Conservation (phyloP, 148 eudicot genomes). For the Beta vulgaris region DNA sequence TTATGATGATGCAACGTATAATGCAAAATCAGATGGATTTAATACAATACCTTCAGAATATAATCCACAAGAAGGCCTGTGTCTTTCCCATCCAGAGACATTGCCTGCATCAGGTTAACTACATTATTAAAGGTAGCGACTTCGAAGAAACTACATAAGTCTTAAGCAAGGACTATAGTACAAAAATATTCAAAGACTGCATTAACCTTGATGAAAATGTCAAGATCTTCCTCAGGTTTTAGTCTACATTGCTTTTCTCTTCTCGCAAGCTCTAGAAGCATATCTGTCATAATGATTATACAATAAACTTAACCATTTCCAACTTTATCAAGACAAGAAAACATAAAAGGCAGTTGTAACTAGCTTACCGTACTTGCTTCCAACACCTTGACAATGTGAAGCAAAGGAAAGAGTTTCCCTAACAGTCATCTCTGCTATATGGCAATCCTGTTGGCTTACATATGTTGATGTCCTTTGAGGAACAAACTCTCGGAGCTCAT, state of each 20-base stretch:
- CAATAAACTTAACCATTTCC: slow-evolving; percentile 5
- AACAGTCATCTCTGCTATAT: slow-evolving; percentile 96
- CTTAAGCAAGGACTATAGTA: slow-evolving; percentile 2
- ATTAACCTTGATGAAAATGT: slow-evolving; percentile 86
- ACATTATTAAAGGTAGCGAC: slow-evolving; percentile 1
- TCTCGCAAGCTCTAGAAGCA: slow-evolving; percentile 93
- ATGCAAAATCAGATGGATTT: slow-evolving; percentile 4
- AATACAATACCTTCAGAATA: slow-evolving; percentile 78
- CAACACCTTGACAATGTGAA: slow-evolving; percentile 93
- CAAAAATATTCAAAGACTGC: not conserved
- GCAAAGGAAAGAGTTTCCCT: slow-evolving; percentile 93
- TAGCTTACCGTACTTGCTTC: slow-evolving; percentile 82
- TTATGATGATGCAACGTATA: not conserved
- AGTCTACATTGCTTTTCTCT: slow-evolving; percentile 78
- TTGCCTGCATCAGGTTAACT: slow-evolving; percentile 48
- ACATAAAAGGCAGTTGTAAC: slow-evolving; percentile 9
- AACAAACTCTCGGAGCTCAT: slow-evolving; percentile 82
- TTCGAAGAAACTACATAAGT: not conserved
- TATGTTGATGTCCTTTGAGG: slow-evolving; percentile 95
- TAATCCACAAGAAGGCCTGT: slow-evolving; percentile 76
- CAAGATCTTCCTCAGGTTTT: slow-evolving; percentile 94
- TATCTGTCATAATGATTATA: slow-evolving; percentile 48
- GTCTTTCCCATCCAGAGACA: slow-evolving; percentile 79
- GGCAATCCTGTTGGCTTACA: slow-evolving; percentile 96
- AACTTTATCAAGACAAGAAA: not conserved